Conservation (phyloP, 208 protist species). For the Leishmania aethiopica region DNA sequence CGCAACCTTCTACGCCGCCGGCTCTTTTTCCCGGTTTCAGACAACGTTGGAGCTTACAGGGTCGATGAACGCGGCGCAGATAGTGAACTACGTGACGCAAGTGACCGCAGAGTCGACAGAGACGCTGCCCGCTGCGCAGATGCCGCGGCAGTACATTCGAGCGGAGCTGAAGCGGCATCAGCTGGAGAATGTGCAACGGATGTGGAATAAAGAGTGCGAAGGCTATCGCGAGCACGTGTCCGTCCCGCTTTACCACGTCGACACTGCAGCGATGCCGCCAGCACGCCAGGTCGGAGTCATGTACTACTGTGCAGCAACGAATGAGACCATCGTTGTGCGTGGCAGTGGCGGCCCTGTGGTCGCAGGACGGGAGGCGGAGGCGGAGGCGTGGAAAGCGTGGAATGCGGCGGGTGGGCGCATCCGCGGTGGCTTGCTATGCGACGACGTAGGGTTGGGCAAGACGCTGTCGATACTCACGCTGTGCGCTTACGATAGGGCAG, state of each 20-base stretch:
- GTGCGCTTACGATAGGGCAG: slow-evolving; percentile 32
- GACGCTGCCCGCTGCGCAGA: slow-evolving; percentile 9
- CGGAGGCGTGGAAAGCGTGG: not conserved
- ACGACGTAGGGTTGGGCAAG: slow-evolving; percentile 79
- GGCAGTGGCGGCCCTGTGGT: not conserved
- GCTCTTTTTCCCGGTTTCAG: slow-evolving; percentile 18
- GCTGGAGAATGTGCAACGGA: slow-evolving; percentile 47
- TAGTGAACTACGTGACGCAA: slow-evolving; percentile 23
- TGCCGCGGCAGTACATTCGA: slow-evolving; percentile 37
- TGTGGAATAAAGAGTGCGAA: slow-evolving; percentile 37
- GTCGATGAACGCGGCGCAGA: slow-evolving; percentile 18
- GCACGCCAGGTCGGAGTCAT: slow-evolving; percentile 16
- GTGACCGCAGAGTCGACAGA: slow-evolving; percentile 18
- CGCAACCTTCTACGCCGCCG: slow-evolving; percentile 23
- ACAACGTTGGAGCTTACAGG: slow-evolving; percentile 22
- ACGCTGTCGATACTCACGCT: slow-evolving; percentile 61
- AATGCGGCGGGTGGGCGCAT: slow-evolving; percentile 4
- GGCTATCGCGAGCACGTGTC: slow-evolving; percentile 38
- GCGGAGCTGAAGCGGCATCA: slow-evolving; percentile 49
- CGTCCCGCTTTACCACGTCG: slow-evolving; percentile 27
- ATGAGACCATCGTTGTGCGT: slow-evolving; percentile 10
- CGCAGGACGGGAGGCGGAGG: not conserved
- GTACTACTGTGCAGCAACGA: slow-evolving; percentile 43
- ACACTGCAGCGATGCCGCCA: not conserved
- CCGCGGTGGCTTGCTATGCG: slow-evolving; percentile 55